Percentiles rank a stretch among this genome's conserved stretches.
These are phyloP conservation scores for Chlorokybus atmophyticus DNA, from an alignment of 139 green algal genomes.

Conservation along the genomic window DNA sequence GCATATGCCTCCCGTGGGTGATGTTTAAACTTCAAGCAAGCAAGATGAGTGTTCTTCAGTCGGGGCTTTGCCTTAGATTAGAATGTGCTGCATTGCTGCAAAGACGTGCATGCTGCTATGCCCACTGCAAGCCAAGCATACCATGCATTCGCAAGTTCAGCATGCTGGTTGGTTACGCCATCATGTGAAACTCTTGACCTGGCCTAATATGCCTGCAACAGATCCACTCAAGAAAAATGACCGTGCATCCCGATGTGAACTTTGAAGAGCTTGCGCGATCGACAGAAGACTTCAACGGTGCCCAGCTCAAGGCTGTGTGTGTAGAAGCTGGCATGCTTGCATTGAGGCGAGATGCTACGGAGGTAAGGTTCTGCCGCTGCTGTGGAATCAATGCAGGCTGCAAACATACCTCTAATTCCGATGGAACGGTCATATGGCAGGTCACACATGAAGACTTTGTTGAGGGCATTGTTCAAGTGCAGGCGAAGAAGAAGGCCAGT, in stretches of 20 bases:
- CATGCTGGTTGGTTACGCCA: too few relatives aligned
- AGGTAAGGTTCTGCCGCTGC: constrained; percentile 30
- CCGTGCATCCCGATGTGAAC: constrained; percentile 80
- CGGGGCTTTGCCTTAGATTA: too few relatives aligned
- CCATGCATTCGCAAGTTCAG: too few relatives aligned
- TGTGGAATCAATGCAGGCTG: background rate
- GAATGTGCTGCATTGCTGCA: too few relatives aligned
- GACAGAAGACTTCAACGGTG: constrained; percentile 98
- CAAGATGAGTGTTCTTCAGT: too few relatives aligned
- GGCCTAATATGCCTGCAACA: too few relatives aligned
- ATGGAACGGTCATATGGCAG: constrained; percentile 8
- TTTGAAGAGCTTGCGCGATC: constrained; percentile 91
- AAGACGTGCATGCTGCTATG: too few relatives aligned
- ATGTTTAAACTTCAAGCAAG: too few relatives aligned
- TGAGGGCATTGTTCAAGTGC: constrained; percentile 91
- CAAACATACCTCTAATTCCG: constrained; percentile 4
- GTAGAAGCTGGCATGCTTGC: constrained; percentile 99
- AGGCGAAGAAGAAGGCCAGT: constrained; percentile 98
- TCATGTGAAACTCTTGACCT: too few relatives aligned
- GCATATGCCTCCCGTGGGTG: too few relatives aligned
- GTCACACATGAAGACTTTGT: constrained; percentile 97
- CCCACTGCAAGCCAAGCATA: too few relatives aligned
- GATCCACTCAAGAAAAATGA: constrained; percentile 69
- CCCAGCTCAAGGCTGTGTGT: constrained; percentile 81
- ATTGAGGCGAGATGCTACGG: constrained; percentile 75